These are phyloP conservation scores for Rhodamnia argentea DNA, from an alignment of 345 rosid species.

Conservation along the genomic window DNA sequence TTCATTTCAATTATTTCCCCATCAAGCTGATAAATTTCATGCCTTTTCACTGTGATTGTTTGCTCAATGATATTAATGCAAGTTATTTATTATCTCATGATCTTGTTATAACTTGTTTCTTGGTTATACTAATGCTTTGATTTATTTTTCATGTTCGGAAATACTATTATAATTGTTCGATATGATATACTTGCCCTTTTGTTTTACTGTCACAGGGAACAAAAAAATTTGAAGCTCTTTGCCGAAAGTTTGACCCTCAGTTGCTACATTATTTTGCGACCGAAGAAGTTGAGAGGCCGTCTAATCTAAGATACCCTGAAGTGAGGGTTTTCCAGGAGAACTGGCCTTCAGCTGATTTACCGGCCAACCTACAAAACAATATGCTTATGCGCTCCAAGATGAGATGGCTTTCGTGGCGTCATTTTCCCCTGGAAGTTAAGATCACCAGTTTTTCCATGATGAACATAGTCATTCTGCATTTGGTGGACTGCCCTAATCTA, in stretches of 20 bases:
- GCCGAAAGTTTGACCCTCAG: neutral
- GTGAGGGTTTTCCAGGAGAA: neutral
- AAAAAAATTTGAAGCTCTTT: neutral
- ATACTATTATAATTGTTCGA: no score
- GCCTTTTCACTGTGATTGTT: no score
- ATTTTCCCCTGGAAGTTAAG: neutral
- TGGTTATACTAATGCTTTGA: no score
- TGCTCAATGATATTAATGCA: no score
- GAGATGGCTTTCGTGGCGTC: constrained; percentile 2
- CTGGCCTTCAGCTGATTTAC: neutral
- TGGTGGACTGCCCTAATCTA: neutral
- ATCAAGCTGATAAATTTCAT: no score
- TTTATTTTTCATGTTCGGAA: no score
- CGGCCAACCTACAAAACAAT: neutral
- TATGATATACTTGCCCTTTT: no score
- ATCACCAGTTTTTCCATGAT: neutral
- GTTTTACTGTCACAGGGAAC: neutral
- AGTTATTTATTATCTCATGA: no score
- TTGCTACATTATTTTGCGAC: neutral
- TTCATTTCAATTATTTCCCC: no score
- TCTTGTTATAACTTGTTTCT: no score
- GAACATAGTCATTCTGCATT: neutral
- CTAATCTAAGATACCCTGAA: neutral
- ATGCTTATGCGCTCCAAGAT: neutral
- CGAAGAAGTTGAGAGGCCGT: neutral